These are phyloP conservation scores for Monilinia polystroma DNA, from an alignment of 2,329 filamentous ascomycete species.

Conservation along the genomic window DNA sequence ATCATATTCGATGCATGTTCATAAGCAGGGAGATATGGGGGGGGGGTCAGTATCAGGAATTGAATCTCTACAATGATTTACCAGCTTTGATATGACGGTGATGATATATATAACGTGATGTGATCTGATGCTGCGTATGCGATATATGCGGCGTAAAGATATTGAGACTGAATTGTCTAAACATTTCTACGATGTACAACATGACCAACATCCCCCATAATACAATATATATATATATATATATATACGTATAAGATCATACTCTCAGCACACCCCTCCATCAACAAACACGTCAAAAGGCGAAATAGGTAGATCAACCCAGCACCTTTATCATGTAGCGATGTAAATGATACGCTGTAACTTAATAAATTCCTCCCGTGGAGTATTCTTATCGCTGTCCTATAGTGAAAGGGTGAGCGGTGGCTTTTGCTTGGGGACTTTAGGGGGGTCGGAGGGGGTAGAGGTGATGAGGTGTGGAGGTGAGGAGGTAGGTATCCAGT, in stretches of 20 bases:
- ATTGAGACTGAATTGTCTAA: too few species aligned
- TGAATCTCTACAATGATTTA: conserved; percentile 2
- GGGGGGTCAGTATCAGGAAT: conserved; percentile 17
- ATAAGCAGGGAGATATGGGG: background rate
- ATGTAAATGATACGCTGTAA: background rate
- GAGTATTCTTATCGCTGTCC: background rate
- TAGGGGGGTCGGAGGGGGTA: too few species aligned
- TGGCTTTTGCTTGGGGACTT: background rate
- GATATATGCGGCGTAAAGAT: too few species aligned
- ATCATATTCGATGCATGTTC: conserved; percentile 16
- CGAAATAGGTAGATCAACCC: background rate
- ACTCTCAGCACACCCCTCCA: background rate
- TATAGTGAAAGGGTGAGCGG: background rate
- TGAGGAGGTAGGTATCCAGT: too few species aligned
- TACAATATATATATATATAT: background rate
- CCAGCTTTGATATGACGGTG: background rate
- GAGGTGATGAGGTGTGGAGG: too few species aligned
- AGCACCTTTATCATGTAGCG: background rate
- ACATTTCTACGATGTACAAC: too few species aligned
- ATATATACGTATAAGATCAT: background rate
- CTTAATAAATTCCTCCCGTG: background rate
- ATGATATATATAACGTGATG: background rate
- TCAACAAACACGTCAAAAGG: conserved; percentile 2
- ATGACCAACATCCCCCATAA: background rate
- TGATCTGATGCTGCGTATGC: too few species aligned